Evolutionary conservation across 306 rosid species (phyloP), one percentile per base, ranked within the genome.

Genomic region (Rosa persica): DNA sequence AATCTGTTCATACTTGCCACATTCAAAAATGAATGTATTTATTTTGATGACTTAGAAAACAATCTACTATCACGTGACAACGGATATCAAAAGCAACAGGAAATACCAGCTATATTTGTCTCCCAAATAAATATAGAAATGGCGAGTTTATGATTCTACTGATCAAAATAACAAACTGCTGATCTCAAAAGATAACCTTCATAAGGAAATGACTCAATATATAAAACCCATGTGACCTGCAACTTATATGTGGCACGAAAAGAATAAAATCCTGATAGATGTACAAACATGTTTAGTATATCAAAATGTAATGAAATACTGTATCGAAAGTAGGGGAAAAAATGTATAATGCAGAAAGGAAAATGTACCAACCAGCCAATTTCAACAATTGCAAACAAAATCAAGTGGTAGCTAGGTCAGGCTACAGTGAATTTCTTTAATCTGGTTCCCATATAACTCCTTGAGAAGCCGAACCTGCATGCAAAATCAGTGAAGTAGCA

Each of bases 321-420:
- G 43, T 19, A 8, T 16, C 4, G 27, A 17, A 58, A 58, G 39
- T 7, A 25, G 5, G 1, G 7, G 38, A 73, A 43, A 2, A 43
- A 16, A 0, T 22, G n/a, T n/a, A 5, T 30, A 75, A 15, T 2
- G 7, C 19, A 12, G n/a, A 62, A n/a, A 8, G 67, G 65, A 73
- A 69, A 82, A 74, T 30, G n/a, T n/a, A 85, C 98, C 75, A 73
- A 95, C 98, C 97, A 88, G 51, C 93, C 97, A 78, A 72, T 87
- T 88, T 91, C 97, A 85, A 83, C 89, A 46, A 86, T 82, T 15
- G 82, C 87, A 82, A 95, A 91, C 78, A 87, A 94, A 9, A 90
- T 47, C 89, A 92, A 87, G 73, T 86, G n/a, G n/a, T n/a, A n/a
- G n/a, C n/a, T n/a, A n/a, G n/a, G n/a, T n/a, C n/a, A n/a, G n/a